Evolutionary conservation across 1,284 basidiomycete species (phyloP), one percentile per base, ranked within the genome.

Genomic region (Psilocybe mexicana): DNA sequence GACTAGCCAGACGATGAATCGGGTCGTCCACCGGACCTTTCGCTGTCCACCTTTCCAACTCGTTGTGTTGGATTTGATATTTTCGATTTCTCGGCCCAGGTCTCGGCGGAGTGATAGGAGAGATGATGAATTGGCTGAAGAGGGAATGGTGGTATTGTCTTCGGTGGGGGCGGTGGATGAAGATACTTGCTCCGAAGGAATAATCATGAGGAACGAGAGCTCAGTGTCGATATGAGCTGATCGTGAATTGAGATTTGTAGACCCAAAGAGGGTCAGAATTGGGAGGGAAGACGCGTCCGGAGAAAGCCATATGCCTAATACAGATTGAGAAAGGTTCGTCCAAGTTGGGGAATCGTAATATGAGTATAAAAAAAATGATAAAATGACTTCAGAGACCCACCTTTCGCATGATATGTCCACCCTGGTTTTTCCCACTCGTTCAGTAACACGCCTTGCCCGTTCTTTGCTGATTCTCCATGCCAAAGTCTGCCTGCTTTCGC

Each of bases 401-500:
- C 96, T 83, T 98, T 99, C 33, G 95, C 93, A 69, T 99, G 96
- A 75, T 99, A 99, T 0, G 96, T 99, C 97, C 97, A 99, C 0
- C 90, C 93, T n/a, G 82, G 74, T 62, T 84, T 85, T 67, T 86
- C 84, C 96, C 96, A 98, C 72, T 98, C 95, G 59, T 79, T 81
- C 58, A 99, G 78, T 59, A 86, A 79, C 23, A 98, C 82, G 0
- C 85, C 83, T 18, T 74, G 69, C 11, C 73, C 74, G 28, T 59
- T 57, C 6, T 54, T 52, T 10, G 58, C 51, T 42, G 65, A 68
- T 57, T 55, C 51, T 55, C 52, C 63, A 59, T 63, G 61, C 81
- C 85, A 85, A 11, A 74, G 70, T 59, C 84, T 74, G 26, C 80
- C 81, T 24, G 82, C 79, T 48, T 68, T 70, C 47, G 75, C 72